These are phyloP conservation scores for Globisporangium takayamanum DNA, from an alignment of 352 stramenopile species.

Conservation along the genomic window DNA sequence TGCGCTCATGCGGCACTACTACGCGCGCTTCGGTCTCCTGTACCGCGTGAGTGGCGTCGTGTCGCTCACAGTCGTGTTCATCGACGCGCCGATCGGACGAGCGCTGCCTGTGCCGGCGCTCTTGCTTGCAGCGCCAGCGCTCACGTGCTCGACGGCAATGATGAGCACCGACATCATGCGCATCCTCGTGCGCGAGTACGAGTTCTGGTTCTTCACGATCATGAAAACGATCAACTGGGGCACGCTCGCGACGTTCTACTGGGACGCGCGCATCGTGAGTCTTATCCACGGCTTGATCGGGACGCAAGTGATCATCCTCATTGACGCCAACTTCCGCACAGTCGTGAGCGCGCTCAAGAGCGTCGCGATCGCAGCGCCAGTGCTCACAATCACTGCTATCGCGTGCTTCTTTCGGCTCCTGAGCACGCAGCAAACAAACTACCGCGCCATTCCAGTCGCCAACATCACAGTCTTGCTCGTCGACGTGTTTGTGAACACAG, in stretches of 20 bases:
- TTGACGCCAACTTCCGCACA: constrained; percentile 11
- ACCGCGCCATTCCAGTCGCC: constrained; percentile 11
- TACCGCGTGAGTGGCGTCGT: constrained; percentile 3
- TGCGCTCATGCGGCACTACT: constrained; percentile 6
- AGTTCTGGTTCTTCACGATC: constrained; percentile 17
- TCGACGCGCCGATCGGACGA: not conserved
- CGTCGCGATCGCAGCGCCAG: not conserved
- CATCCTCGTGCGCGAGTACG: constrained; percentile 13
- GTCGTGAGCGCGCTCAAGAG: constrained; percentile 4
- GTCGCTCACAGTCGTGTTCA: constrained; percentile 2
- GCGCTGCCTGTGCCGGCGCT: not conserved
- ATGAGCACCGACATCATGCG: constrained; percentile 16
- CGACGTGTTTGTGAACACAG: constrained; percentile 36
- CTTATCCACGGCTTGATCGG: constrained; percentile 4
- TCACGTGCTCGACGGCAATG: constrained; percentile 2
- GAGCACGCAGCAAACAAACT: constrained; percentile 4
- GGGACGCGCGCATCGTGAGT: constrained; percentile 6
- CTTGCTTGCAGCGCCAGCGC: constrained; percentile 1
- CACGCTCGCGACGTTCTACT: constrained; percentile 7
- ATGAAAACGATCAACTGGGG: constrained; percentile 18
- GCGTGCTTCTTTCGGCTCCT: constrained; percentile 6
- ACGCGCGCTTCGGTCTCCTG: constrained; percentile 2
- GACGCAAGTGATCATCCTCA: constrained; percentile 6
- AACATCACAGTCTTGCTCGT: constrained; percentile 22
- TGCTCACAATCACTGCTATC: not conserved